Evolutionary conservation across 345 rosid species (phyloP).

Genomic region (Eucalyptus leucophloia): DNA sequence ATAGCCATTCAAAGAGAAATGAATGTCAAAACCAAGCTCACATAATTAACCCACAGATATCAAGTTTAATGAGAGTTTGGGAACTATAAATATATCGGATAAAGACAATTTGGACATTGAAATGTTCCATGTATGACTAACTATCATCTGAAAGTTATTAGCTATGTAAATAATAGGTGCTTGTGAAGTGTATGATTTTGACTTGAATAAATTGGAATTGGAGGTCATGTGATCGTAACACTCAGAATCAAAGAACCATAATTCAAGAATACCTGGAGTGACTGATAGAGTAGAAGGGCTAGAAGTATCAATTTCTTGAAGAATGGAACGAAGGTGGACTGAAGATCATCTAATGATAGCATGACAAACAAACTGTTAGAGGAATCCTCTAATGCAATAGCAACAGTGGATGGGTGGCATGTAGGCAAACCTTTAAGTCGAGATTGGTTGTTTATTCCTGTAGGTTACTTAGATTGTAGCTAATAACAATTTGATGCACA

Average conservation of each 20-base stretch:
- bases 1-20: neutral
- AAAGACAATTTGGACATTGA: neutral
- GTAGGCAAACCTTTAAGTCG: accelerated
- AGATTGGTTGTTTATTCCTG: neutral
- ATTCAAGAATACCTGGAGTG: neutral
- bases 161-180: neutral
- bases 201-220: neutral
- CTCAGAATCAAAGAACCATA: neutral
- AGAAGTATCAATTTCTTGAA: neutral
- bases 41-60: neutral
- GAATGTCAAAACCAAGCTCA: neutral
- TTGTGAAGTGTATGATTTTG: no score
- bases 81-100: neutral
- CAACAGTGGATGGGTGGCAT: neutral
- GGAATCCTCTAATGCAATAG: neutral
- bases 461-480: neutral
- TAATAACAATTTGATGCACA: neutral
- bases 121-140: neutral
- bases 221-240: neutral
- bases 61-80: neutral
- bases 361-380: neutral
- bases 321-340: neutral
- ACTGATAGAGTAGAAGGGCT: neutral
- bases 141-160: neutral
- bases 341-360: neutral